Evolutionary conservation across 2,329 filamentous ascomycete species (phyloP), one percentile per base, ranked within the genome.

Genomic region (Lasiodiplodia sp.): DNA sequence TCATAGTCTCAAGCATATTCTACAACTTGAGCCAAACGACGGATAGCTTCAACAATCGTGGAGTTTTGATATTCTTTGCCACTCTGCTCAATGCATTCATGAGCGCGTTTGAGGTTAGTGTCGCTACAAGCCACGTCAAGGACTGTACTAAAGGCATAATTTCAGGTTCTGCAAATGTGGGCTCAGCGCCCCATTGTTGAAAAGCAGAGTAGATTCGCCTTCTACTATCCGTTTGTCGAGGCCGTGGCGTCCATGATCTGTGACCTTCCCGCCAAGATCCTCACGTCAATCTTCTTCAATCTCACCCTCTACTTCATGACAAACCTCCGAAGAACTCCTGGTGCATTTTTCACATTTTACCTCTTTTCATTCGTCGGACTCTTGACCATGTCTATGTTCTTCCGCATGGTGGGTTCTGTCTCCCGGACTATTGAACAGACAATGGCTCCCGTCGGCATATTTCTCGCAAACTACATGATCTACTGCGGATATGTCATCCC

Each of bases 141-240:
- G 84, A 82, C 0, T 84, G 87, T 10, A 86, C 89, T 64, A 81
- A 83, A 1, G 88, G 40, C 49, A 80, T 79, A 65, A 73, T 73
- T 55, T 72, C 70, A 94, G 78, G 94, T 95, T 78, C 80, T 94
- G 34, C 93, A 91, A 55, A 70, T 97, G 2, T 97, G 95, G 75
- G 87, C 91, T 1, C 93, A 97, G 86, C 90, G 94, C 25, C 91
- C 92, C 0, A 96, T 97, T 73, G 92, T 97, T 69, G 93, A 97
- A 75, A 97, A 97, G 77, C 94, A 97, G 73, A 82, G 86, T 66
- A 89, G 91, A 58, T 97, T 97, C 77, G 93, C 93, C 16, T 86
- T 97, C 47, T 97, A 97, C 73, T 94, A 96, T 75, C 93, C 94
- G 0, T 92, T 91, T 10, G 91, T 93, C 5, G 94, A 97, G 83